Evolutionary conservation across 192 early-diverging fungal species (phyloP).

Genomic region (Chytriomyces confervae): DNA sequence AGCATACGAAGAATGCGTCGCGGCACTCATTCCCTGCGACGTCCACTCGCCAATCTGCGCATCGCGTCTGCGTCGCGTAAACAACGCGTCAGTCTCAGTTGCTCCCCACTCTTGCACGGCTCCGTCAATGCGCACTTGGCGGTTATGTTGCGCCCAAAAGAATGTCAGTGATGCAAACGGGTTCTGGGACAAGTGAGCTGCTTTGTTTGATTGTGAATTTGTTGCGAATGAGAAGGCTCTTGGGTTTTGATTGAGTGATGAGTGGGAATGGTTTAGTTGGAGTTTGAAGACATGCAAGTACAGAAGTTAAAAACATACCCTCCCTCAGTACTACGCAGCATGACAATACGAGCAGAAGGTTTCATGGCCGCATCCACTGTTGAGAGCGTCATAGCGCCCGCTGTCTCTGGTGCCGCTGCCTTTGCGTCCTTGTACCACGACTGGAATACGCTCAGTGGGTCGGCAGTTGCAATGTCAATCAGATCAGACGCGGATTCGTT

Average conservation of each 20-base stretch:
- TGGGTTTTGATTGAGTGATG: not conserved
- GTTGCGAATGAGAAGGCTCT: not conserved
- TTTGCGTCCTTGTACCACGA: constrained; percentile 52
- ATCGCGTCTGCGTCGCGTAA: not conserved
- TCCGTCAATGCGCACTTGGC: constrained; percentile 14
- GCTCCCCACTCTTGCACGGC: no score
- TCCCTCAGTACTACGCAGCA: not conserved
- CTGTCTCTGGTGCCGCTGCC: constrained; percentile 40
- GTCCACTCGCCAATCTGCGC: constrained; percentile 20
- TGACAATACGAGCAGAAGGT: constrained; percentile 51
- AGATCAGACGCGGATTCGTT: no score
- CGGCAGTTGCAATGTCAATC: not conserved
- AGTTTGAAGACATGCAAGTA: no score
- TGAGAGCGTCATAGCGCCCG: constrained; percentile 56
- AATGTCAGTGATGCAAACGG: constrained; percentile 3
- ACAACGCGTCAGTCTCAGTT: not conserved
- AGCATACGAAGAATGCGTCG: not conserved
- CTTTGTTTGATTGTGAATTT: not conserved
- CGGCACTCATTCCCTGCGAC: not conserved
- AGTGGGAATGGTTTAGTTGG: no score
- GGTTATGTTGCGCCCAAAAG: not conserved
- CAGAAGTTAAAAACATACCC: not conserved
- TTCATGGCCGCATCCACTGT: constrained; percentile 36
- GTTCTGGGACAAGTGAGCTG: not conserved
- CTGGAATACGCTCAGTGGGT: constrained; percentile 55